Evolutionary conservation across 1,284 basidiomycete species (phyloP).

Genomic region (Lentinula novae-zelandiae): DNA sequence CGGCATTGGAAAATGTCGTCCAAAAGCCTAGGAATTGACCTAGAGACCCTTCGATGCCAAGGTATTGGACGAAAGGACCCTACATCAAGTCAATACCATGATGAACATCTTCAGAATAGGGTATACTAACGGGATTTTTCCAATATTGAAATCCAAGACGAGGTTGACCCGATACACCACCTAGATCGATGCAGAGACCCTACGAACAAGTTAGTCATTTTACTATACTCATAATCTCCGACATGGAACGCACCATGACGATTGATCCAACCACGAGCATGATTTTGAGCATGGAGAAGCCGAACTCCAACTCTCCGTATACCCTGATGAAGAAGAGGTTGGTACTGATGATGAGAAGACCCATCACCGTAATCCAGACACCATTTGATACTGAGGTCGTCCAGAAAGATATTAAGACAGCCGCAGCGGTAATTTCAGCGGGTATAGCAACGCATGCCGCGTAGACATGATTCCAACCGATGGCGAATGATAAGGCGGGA

Average conservation of each 20-base stretch:
- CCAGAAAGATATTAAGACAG: constrained; percentile 18
- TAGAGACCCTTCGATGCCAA: constrained; percentile 17
- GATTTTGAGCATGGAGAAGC: constrained; percentile 31
- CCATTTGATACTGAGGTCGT: constrained; percentile 20
- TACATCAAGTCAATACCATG: background rate
- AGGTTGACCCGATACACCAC: constrained; percentile 16
- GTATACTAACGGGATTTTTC: constrained; percentile 1
- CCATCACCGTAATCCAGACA: constrained; percentile 27
- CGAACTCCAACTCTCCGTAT: constrained; percentile 31
- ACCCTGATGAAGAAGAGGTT: constrained; percentile 17
- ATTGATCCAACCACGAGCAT: constrained; percentile 23
- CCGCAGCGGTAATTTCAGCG: constrained; percentile 13
- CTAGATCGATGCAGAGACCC: constrained; percentile 25
- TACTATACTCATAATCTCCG: background rate
- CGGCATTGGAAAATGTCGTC: constrained; percentile 15
- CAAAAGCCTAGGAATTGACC: constrained; percentile 19
- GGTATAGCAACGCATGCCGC: constrained; percentile 6
- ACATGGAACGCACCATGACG: background rate
- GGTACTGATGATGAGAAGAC: constrained; percentile 24
- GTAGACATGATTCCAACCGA: constrained; percentile 7
- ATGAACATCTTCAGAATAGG: background rate
- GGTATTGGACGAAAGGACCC: constrained; percentile 11
- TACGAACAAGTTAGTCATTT: constrained; percentile 22
- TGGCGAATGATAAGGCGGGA: constrained; percentile 17
- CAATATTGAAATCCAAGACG: constrained; percentile 19